Conservation (phyloP, 441 rosid genomes). For the Adansonia madagascariensis region DNA sequence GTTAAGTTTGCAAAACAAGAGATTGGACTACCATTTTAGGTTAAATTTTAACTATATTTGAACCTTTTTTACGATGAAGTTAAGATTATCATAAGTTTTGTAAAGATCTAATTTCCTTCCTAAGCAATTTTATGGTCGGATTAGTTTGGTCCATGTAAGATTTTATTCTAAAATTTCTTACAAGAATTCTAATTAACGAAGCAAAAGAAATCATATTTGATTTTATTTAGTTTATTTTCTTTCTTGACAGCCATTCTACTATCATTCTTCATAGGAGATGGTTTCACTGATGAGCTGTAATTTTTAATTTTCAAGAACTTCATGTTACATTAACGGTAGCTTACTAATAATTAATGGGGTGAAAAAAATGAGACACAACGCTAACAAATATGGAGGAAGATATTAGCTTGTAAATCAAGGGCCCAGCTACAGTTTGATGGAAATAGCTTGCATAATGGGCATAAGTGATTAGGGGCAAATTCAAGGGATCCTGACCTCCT, state of each 20-base stretch:
- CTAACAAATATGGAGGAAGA: conserved; percentile 14
- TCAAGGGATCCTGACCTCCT: too few relatives aligned
- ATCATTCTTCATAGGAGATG: neutral
- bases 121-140: neutral
- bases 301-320: neutral
- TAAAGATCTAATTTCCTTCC: neutral
- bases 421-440: conserved; percentile 4
- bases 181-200: too few relatives aligned
- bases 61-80: neutral
- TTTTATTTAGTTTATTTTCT: neutral
- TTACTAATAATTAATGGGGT: neutral
- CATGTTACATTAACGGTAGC: neutral
- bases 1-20: neutral
- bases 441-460: conserved; percentile 35
- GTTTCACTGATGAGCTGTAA: neutral
- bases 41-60: neutral
- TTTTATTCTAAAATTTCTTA: too few relatives aligned
- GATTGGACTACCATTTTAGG: neutral
- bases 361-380: neutral
- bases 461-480: conserved; percentile 19
- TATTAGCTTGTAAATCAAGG: conserved; percentile 8
- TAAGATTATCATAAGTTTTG: neutral
- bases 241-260: neutral
- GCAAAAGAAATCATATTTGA: too few relatives aligned
- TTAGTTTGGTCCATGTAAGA: too few relatives aligned